Percentiles rank a stretch among this genome's conserved stretches.
Conservation (phyloP, 2,329 filamentous ascomycete species). For the Calcarisporium arbuscula region DNA sequence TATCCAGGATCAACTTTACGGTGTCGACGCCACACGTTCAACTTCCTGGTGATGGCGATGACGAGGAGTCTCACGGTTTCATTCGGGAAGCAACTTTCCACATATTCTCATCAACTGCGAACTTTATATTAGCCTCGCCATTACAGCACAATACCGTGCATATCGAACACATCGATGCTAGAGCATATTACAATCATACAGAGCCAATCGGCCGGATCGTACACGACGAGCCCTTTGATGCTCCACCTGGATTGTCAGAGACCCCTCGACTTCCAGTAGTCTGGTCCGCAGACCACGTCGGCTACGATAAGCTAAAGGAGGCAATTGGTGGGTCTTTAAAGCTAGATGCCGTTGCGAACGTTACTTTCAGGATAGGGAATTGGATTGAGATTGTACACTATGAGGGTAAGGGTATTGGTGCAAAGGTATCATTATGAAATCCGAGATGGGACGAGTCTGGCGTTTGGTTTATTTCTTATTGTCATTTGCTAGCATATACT, state of each 20-base stretch:
- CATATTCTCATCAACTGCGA: conserved; percentile 76
- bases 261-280: conserved; percentile 77
- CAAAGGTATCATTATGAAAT: conserved; percentile 36
- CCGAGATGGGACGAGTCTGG: too few relatives aligned
- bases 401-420: conserved; percentile 62
- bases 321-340: conserved; percentile 76
- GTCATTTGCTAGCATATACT: too few relatives aligned
- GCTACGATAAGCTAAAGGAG: conserved; percentile 72
- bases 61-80: conserved; percentile 54
- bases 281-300: conserved; percentile 70
- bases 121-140: conserved; percentile 77
- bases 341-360: conserved; percentile 70
- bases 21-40: conserved; percentile 64
- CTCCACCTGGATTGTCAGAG: conserved; percentile 65
- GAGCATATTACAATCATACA: conserved; percentile 76
- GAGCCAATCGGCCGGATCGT: conserved; percentile 72
- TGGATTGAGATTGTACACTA: conserved; percentile 73
- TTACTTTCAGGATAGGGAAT: conserved; percentile 66
- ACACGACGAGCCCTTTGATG: conserved; percentile 67
- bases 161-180: conserved; percentile 75
- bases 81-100: conserved; percentile 84
- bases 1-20: conserved; percentile 66
- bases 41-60: conserved; percentile 42
- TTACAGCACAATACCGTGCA: conserved; percentile 66
- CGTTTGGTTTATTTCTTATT: neutral